These are phyloP conservation scores for Saccharomycopsis capsularis DNA, from an alignment of 805 yeast genomes.

Conservation along the genomic window DNA sequence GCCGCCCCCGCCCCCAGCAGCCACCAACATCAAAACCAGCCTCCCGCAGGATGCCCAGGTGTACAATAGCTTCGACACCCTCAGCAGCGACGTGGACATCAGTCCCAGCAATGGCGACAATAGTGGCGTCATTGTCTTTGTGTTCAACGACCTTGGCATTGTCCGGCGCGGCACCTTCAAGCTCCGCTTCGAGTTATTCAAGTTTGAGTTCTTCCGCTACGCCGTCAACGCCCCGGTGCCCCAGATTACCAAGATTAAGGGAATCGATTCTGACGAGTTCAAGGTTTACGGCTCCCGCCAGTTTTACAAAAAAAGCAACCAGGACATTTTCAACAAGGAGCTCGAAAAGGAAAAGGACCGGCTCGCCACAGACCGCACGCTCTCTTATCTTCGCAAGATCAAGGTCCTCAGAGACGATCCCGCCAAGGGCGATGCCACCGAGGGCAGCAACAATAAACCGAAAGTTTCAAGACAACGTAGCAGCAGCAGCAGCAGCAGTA, in stretches of 20 bases:
- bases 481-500: neutral
- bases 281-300: conserved; percentile 20
- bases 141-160: conserved; percentile 19
- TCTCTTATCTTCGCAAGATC: neutral
- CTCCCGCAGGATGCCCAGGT: neutral
- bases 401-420: neutral
- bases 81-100: neutral
- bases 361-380: neutral
- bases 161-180: conserved; percentile 15
- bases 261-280: conserved; percentile 10
- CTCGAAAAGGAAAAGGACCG: conserved; percentile 5
- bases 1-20: neutral
- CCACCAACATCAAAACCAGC: neutral
- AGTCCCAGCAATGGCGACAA: neutral
- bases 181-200: conserved; percentile 17
- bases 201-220: conserved; percentile 13
- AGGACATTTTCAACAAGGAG: conserved; percentile 1
- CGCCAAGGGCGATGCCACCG: neutral
- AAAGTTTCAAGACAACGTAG: neutral
- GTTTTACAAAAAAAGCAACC: conserved; percentile 16
- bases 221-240: neutral
- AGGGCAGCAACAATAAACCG: neutral
- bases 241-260: conserved; percentile 5
- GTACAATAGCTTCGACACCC: neutral
- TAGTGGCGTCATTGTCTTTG: conserved; percentile 12